Percentiles rank a stretch among this genome's conserved stretches.
Evolutionary conservation across 1,284 basidiomycete species (phyloP).

Genomic region (Pyrrhoderma noxium): DNA sequence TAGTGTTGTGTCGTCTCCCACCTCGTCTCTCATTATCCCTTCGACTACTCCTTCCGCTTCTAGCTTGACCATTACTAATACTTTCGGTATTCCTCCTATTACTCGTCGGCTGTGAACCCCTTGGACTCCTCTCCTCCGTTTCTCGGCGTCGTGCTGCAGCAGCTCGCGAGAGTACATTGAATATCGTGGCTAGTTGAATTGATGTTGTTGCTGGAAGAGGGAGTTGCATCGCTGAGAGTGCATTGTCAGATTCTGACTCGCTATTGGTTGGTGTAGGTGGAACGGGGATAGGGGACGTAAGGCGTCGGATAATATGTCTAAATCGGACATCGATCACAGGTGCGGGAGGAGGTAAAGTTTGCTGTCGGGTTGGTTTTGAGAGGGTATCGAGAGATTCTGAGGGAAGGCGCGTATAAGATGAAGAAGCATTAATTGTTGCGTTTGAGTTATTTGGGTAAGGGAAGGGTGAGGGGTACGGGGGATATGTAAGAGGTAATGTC

Average conservation of each 20-base stretch:
- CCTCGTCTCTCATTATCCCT: too few relatives aligned
- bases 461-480: conserved; percentile 20
- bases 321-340: conserved; percentile 58
- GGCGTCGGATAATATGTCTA: conserved; percentile 41
- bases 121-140: too few relatives aligned
- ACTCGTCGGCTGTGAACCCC: too few relatives aligned
- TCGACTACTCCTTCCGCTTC: too few relatives aligned
- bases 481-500: not conserved
- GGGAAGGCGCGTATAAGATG: conserved; percentile 21
- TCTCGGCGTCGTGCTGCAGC: too few relatives aligned
- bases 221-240: conserved; percentile 3
- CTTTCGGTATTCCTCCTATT: too few relatives aligned
- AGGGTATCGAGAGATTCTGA: conserved; percentile 10
- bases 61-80: too few relatives aligned
- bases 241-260: conserved; percentile 2
- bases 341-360: not conserved
- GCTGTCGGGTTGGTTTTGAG: conserved; percentile 16
- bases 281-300: conserved; percentile 45
- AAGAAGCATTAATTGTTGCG: conserved; percentile 20
- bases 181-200: not conserved
- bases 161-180: conserved; percentile 4
- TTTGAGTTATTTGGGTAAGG: conserved; percentile 21
- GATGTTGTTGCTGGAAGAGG: conserved; percentile 13
- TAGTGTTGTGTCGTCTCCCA: too few relatives aligned
- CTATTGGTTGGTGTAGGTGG: conserved; percentile 24